Percentiles rank a stretch among this genome's conserved stretches.
These are phyloP conservation scores for Cercospora zeina DNA, from an alignment of 2,329 filamentous ascomycete genomes.

Conservation along the genomic window DNA sequence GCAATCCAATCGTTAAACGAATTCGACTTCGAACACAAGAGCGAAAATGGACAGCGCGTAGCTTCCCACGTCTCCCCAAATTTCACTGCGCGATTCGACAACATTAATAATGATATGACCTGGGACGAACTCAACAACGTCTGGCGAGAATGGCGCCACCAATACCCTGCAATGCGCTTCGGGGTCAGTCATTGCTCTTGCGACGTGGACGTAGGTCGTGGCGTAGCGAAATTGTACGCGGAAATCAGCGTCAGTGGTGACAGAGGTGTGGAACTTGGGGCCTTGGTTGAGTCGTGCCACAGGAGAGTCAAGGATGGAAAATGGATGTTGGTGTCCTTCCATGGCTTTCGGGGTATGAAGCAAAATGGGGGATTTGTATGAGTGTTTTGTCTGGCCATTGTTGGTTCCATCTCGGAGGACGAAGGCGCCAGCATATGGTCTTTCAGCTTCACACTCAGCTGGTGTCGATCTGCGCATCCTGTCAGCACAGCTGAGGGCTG, in stretches of 20 bases:
- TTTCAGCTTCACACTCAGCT: not conserved
- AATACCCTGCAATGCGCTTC: constrained; percentile 9
- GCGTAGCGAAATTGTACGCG: constrained; percentile 8
- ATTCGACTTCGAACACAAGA: constrained; percentile 12
- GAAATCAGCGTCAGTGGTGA: constrained; percentile 12
- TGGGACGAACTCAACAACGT: constrained; percentile 8
- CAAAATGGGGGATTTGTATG: constrained; percentile 20
- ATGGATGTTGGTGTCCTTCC: constrained; percentile 13
- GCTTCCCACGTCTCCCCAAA: constrained; percentile 6
- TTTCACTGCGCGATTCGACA: constrained; percentile 18
- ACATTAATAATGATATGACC: constrained; percentile 2
- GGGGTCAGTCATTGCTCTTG: constrained; percentile 10
- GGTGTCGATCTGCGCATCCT: not conserved
- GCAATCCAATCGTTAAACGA: constrained; percentile 1
- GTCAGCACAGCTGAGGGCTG: constrained; percentile 1
- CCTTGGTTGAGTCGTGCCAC: constrained; percentile 7
- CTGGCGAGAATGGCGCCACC: constrained; percentile 6
- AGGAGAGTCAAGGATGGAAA: constrained; percentile 7
- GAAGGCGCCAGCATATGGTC: not conserved
- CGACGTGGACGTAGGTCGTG: constrained; percentile 15
- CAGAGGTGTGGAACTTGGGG: constrained; percentile 10
- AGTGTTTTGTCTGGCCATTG: not conserved
- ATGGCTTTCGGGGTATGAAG: constrained; percentile 10
- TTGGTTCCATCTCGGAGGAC: not conserved
- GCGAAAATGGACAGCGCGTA: not conserved